Conservation (phyloP, 805 yeast species). For the Martiniozyma abietophila region DNA sequence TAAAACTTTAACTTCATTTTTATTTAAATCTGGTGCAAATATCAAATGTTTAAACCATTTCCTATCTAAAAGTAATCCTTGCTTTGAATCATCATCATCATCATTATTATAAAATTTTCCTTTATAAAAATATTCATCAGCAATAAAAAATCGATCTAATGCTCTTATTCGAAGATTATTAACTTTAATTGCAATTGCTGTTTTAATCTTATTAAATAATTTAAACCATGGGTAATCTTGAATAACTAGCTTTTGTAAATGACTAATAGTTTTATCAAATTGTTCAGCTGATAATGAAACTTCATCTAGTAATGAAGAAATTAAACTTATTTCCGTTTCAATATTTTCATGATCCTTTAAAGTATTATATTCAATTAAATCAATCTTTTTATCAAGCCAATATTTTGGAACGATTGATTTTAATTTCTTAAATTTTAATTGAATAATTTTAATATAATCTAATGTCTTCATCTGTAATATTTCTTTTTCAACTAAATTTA, state of each 20-base stretch:
- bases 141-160: slow-evolving; percentile 46
- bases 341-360: slow-evolving; percentile 41
- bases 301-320: slow-evolving; percentile 4
- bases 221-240: slow-evolving; percentile 77
- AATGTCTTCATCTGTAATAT: slow-evolving; percentile 38
- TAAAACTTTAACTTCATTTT: slow-evolving; percentile 41
- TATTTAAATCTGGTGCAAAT: slow-evolving; percentile 48
- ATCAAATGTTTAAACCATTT: slow-evolving; percentile 57
- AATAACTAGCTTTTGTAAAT: slow-evolving; percentile 40
- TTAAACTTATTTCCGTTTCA: too few relatives aligned
- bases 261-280: slow-evolving; percentile 17
- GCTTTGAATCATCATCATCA: slow-evolving; percentile 5
- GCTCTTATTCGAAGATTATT: slow-evolving; percentile 44
- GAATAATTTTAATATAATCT: slow-evolving; percentile 39
- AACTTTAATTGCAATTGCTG: slow-evolving; percentile 48
- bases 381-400: slow-evolving; percentile 23
- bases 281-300: slow-evolving; percentile 9
- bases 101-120: slow-evolving; percentile 8
- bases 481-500: slow-evolving; percentile 50
- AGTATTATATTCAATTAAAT: slow-evolving; percentile 6
- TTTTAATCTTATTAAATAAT: slow-evolving; percentile 45
- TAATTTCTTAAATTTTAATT: slow-evolving; percentile 26
- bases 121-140: slow-evolving; percentile 21
- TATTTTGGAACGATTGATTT: slow-evolving; percentile 19
- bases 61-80: slow-evolving; percentile 38